These are phyloP conservation scores for Elaeis guineensis DNA, from an alignment of 176 grass and related monocot species.

Conservation along the genomic window DNA sequence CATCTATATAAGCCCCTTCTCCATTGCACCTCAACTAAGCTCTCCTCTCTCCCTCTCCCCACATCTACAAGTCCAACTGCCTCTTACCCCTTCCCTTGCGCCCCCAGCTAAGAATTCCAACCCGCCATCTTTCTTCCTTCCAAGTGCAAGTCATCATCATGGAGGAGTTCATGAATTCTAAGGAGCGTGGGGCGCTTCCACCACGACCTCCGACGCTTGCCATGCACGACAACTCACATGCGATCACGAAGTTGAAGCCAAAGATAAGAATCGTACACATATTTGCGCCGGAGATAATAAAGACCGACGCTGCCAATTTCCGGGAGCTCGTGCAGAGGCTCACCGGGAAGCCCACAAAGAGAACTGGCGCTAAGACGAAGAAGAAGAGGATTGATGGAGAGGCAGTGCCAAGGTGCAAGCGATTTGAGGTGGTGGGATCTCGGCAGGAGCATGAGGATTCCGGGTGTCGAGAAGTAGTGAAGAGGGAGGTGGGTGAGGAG, in stretches of 20 bases:
- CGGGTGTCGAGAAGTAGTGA: background rate
- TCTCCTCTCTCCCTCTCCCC: no score
- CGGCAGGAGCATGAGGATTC: no score
- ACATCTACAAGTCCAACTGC: no score
- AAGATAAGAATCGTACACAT: constrained; percentile 19
- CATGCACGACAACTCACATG: background rate
- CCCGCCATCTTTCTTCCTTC: no score
- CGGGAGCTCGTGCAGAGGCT: constrained; percentile 20
- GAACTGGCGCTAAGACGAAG: background rate
- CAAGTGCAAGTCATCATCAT: no score
- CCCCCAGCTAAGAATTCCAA: no score
- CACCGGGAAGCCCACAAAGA: constrained; percentile 6
- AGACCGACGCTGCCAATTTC: constrained; percentile 16
- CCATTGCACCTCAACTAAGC: no score
- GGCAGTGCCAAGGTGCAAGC: no score
- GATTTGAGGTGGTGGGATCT: no score
- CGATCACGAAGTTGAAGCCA: background rate
- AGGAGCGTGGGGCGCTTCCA: background rate
- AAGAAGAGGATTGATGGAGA: constrained; percentile 2
- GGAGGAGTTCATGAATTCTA: background rate
- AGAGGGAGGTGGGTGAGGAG: background rate
- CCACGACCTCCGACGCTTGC: background rate
- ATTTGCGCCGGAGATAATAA: constrained; percentile 8
- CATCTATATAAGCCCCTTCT: no score
- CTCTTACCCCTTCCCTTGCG: no score